A percentile compares a stretch with the other conserved stretches of the same genome.
Conservation (phyloP, 257 asterid genomes). For the Solanum peruvianum region DNA sequence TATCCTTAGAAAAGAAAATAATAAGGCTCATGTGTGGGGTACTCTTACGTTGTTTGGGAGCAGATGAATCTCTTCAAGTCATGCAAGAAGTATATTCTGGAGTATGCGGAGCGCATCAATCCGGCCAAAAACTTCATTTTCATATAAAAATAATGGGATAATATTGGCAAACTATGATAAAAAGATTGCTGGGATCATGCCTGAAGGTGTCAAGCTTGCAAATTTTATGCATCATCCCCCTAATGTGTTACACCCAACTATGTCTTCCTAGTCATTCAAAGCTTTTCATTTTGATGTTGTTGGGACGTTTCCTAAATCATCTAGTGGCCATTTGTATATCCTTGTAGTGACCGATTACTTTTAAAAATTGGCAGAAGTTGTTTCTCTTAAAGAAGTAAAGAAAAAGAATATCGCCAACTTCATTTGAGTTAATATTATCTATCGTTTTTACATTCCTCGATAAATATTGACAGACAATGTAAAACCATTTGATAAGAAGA, state of each 20-base stretch:
- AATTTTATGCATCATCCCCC: background rate
- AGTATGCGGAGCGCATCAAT: background rate
- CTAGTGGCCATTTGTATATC: background rate
- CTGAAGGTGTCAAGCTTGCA: background rate
- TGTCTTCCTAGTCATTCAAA: fast-evolving
- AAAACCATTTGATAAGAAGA: background rate
- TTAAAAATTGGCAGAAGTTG: background rate
- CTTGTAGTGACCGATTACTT: background rate
- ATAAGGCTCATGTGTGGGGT: background rate
- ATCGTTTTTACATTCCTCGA: no score
- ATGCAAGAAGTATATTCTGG: background rate
- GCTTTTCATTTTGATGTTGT: no score
- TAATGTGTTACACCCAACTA: background rate
- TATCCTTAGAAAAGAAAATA: background rate
- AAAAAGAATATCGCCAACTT: background rate
- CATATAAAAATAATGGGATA: background rate
- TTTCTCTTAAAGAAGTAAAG: no score
- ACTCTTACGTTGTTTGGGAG: background rate
- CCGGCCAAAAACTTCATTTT: background rate
- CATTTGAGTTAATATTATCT: no score
- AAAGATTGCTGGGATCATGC: background rate
- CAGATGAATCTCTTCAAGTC: background rate
- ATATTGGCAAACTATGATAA: background rate
- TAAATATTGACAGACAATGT: no score
- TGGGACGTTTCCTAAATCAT: background rate